Conservation (phyloP, 148 eudicot species). For the Dysphania ambrosioides region DNA sequence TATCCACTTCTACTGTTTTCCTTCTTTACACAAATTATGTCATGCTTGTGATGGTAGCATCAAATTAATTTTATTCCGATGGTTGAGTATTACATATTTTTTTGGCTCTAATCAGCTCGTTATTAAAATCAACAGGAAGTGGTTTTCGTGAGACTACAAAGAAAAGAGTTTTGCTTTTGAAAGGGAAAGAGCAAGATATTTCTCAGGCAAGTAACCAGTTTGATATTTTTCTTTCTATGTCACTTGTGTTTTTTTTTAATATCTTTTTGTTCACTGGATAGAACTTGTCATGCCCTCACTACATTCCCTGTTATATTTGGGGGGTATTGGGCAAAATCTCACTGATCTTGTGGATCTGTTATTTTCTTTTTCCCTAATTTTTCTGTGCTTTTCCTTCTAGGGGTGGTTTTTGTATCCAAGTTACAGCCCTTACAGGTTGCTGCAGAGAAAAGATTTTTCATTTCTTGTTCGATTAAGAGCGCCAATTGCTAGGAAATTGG, state of each 20-base stretch:
- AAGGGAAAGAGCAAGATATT: constrained; percentile 84
- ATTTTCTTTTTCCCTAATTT: not conserved
- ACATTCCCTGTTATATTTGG: not conserved
- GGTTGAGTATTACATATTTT: not conserved
- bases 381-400: not conserved
- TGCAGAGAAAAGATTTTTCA: too few relatives aligned
- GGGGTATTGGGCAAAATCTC: not conserved
- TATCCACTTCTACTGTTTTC: too few relatives aligned
- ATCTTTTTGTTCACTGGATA: not conserved
- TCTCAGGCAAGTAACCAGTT: constrained; percentile 32
- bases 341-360: not conserved
- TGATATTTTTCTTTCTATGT: not conserved
- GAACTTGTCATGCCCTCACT: not conserved
- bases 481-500: too few relatives aligned
- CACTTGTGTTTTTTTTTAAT: too few relatives aligned
- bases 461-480: too few relatives aligned
- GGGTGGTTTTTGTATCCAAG: not conserved
- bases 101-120: constrained; percentile 13
- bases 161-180: constrained; percentile 82
- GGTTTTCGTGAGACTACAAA: constrained; percentile 53
- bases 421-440: not conserved
- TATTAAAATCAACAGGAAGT: constrained; percentile 32
- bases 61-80: too few relatives aligned
- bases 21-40: too few relatives aligned
- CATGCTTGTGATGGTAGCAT: too few relatives aligned